Base-by-base conservation (phyloP, 805 yeast species). In the Saccharomycopsis fodiens region DNA sequence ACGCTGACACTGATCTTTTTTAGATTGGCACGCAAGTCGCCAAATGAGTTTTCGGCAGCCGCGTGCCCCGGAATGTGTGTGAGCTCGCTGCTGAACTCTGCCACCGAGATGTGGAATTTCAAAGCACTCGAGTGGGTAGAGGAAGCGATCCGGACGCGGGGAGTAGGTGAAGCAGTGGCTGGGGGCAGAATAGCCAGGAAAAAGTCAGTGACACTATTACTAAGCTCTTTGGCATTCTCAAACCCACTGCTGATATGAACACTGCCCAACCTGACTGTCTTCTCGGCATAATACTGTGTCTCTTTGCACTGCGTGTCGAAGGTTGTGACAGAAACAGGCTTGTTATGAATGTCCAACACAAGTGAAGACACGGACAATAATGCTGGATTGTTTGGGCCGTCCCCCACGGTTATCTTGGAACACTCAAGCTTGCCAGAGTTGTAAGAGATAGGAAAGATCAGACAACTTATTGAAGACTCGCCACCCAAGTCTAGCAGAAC, bases 401-500 rank as follows among this genome's bases (percentile, higher is more conserved):
- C n/a, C n/a, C n/a, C n/a, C n/a, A n/a, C n/a, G n/a, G n/a, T n/a
- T n/a, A 42, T 32, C 23, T 46, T 36, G 12, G 46, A 42, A 8
- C 17, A 13, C 4, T 7, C 30, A 15, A 42, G 29, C n/a, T 21
- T 44, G 12, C 20, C 32, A 5, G 27, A 15, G 17, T 16, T 38
- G 17, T 47, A 47, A 30, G 23, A 21, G 10, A 45, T 27, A 25
- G 49, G 49, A 13, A 45, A 41, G n/a, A n/a, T n/a, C n/a, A n/a
- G n/a, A n/a, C n/a, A n/a, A n/a, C n/a, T n/a, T n/a, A n/a, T n/a
- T n/a, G n/a, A n/a, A n/a, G n/a, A n/a, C n/a, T n/a, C n/a, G n/a
- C n/a, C n/a, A n/a, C n/a, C n/a, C n/a, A n/a, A n/a, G n/a, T n/a
- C n/a, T n/a, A n/a, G n/a, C n/a, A n/a, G n/a, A n/a, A n/a, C n/a